Conservation (phyloP, 2,329 filamentous ascomycete species). For the Triangularia verruculosa region DNA sequence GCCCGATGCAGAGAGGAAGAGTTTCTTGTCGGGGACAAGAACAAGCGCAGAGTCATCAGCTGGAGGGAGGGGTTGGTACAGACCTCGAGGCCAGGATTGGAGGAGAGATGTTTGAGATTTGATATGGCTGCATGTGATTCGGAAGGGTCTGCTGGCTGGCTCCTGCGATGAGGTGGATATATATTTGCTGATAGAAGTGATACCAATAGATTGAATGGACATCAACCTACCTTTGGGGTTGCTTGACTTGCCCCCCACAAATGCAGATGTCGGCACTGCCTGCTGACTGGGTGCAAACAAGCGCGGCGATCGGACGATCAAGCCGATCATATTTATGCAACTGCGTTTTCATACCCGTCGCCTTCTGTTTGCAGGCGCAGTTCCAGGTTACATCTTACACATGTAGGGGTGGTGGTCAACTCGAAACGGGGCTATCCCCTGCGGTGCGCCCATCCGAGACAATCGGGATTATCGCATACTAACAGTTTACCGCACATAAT, state of each 20-base stretch:
- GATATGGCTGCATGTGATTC: neutral
- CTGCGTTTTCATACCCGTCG: neutral
- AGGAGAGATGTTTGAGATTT: neutral
- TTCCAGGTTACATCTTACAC: neutral
- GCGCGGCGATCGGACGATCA: neutral
- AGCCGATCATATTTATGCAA: neutral
- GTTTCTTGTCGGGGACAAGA: constrained; percentile 8
- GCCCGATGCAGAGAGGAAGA: constrained; percentile 14
- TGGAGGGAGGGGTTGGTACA: neutral
- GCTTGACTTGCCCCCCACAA: neutral
- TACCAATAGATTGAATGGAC: neutral
- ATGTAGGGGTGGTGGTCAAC: neutral
- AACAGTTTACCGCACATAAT: neutral
- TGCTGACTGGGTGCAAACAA: neutral
- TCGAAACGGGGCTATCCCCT: neutral
- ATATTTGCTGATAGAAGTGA: neutral
- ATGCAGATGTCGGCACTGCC: neutral
- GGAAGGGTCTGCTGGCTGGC: neutral
- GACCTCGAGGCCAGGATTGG: neutral
- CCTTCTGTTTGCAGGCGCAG: neutral
- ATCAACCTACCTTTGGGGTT: neutral
- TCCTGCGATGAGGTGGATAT: neutral
- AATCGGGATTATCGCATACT: neutral
- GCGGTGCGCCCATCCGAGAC: neutral
- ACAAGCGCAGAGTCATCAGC: neutral